Percentiles rank a stretch among this genome's conserved stretches.
These are phyloP conservation scores for Blastocystis sp. DNA, from an alignment of 352 stramenopile genomes.

Conservation along the genomic window DNA sequence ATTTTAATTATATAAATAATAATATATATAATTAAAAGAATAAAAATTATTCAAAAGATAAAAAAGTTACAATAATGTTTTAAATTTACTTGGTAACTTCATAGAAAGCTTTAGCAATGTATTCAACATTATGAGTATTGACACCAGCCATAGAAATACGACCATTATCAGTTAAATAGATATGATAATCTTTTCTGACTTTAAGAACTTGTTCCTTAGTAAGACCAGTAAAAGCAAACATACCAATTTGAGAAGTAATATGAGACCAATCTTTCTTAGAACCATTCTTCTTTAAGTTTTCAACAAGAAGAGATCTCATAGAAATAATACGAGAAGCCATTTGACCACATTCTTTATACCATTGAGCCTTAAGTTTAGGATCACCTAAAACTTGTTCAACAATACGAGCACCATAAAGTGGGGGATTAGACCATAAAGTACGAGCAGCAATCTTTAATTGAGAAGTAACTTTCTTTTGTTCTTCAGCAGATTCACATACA, in stretches of 20 bases:
- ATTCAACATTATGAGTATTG: constrained; percentile 75
- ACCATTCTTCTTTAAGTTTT: constrained; percentile 54
- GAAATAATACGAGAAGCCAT: constrained; percentile 79
- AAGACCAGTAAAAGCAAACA: constrained; percentile 95
- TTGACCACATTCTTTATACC: constrained; percentile 69
- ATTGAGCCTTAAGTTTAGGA: constrained; percentile 65
- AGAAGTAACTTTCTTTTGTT: constrained; percentile 75
- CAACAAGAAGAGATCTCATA: constrained; percentile 55
- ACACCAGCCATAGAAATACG: constrained; percentile 86
- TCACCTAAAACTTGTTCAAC: constrained; percentile 82
- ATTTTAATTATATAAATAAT: no score
- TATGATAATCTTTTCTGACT: constrained; percentile 80
- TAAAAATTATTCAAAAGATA: no score
- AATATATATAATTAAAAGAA: no score
- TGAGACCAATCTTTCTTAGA: constrained; percentile 64
- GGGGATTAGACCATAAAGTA: constrained; percentile 96
- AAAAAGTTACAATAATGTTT: no score
- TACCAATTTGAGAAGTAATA: constrained; percentile 89
- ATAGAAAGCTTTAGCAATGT: constrained; percentile 66
- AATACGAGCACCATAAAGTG: constrained; percentile 85
- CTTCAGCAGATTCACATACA: constrained; percentile 70
- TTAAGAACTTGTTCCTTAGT: constrained; percentile 69
- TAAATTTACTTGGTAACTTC: constrained; percentile 51
- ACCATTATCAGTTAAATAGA: constrained; percentile 91
- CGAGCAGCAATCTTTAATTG: constrained; percentile 97